Percentiles rank a stretch among this genome's conserved stretches.
These are phyloP conservation scores for Picochlorum sp. DNA, from an alignment of 139 green algal species.

Conservation along the genomic window DNA sequence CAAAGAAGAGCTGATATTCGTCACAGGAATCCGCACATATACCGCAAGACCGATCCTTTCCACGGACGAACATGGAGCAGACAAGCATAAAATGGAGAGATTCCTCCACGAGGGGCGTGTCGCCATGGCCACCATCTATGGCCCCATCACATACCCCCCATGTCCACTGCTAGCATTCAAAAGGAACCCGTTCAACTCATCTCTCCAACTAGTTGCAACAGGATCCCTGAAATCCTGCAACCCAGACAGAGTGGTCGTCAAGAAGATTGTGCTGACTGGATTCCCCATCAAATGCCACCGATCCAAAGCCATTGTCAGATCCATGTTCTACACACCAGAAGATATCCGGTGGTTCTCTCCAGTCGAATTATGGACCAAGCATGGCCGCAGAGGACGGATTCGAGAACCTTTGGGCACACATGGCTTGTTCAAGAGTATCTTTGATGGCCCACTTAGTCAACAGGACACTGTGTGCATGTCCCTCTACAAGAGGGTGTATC, in stretches of 20 bases:
- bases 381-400: slow-evolving; percentile 81
- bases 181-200: slow-evolving; percentile 1
- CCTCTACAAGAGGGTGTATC: slow-evolving; percentile 96
- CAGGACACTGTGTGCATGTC: slow-evolving; percentile 82
- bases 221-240: slow-evolving; percentile 60
- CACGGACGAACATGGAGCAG: slow-evolving; percentile 56
- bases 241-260: slow-evolving; percentile 82
- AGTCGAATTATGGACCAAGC: slow-evolving; percentile 90
- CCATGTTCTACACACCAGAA: slow-evolving; percentile 93
- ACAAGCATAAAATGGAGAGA: slow-evolving; percentile 92
- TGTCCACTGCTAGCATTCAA: slow-evolving; percentile 89
- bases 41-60: slow-evolving; percentile 53
- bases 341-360: slow-evolving; percentile 90
- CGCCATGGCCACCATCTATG: slow-evolving; percentile 64
- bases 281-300: slow-evolving; percentile 83
- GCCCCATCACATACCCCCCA: slow-evolving; percentile 75
- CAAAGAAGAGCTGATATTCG: slow-evolving; percentile 81
- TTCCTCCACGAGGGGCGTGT: slow-evolving; percentile 65
- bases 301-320: slow-evolving; percentile 76
- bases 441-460: slow-evolving; percentile 85
- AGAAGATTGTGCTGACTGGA: slow-evolving; percentile 78
- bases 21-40: slow-evolving; percentile 56
- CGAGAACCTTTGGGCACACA: slow-evolving; percentile 91
- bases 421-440: slow-evolving; percentile 89
- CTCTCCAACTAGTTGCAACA: slow-evolving; percentile 12